Evolutionary conservation across 306 rosid genomes (phyloP).

Genomic region (Medicago ruthenica): DNA sequence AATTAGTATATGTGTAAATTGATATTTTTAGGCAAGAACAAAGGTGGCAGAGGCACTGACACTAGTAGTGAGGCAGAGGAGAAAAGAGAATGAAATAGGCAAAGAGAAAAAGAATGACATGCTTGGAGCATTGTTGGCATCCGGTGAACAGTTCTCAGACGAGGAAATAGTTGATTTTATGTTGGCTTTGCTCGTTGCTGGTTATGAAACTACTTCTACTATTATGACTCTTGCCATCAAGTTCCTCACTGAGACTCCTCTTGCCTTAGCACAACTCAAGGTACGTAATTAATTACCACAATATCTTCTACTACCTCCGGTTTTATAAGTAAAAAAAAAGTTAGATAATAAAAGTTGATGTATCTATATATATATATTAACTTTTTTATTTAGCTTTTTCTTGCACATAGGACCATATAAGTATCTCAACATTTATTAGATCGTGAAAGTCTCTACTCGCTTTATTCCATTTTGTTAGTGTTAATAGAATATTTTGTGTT

Average conservation of each 20-base stretch:
- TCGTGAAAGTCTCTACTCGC: too few species aligned
- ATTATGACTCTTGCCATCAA: constrained; percentile 95
- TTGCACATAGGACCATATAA: too few species aligned
- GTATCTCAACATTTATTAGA: too few species aligned
- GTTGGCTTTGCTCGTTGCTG: constrained; percentile 88
- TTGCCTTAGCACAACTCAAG: constrained; percentile 89
- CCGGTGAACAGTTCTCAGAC: constrained; percentile 76
- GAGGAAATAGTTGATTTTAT: constrained; percentile 89
- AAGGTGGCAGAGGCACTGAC: constrained; percentile 93
- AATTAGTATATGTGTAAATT: not conserved
- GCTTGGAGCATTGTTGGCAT: constrained; percentile 79
- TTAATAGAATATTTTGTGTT: too few species aligned
- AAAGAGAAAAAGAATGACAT: constrained; percentile 68
- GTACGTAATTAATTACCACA: constrained; percentile 42
- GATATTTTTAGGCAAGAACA: constrained; percentile 62
- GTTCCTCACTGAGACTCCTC: constrained; percentile 91
- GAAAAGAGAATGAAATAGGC: constrained; percentile 52
- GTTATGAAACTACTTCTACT: constrained; percentile 95
- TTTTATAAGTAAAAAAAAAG: too few species aligned
- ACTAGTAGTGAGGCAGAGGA: constrained; percentile 70
- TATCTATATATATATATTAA: too few species aligned
- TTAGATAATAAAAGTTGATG: too few species aligned
- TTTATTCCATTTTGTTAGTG: not conserved
- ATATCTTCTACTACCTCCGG: too few species aligned
- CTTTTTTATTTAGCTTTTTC: too few species aligned